Conservation (phyloP, 768 basidiomycete species). For the Trametes meyenii region DNA sequence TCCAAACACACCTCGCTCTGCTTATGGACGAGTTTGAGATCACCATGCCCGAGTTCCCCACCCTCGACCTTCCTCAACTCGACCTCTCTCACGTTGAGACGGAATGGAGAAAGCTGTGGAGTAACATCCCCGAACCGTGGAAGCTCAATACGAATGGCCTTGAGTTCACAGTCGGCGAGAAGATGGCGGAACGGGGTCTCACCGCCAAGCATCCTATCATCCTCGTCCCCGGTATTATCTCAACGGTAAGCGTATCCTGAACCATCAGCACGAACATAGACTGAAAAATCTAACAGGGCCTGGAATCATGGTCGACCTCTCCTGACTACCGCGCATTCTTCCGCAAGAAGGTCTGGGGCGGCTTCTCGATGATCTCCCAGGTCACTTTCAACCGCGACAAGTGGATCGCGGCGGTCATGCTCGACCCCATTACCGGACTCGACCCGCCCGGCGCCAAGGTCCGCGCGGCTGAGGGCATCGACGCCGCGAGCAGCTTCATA, state of each 20-base stretch:
- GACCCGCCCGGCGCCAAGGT: constrained; percentile 87
- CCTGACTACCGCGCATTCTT: constrained; percentile 88
- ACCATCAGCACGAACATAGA: not conserved
- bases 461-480: constrained; percentile 89
- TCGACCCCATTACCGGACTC: constrained; percentile 90
- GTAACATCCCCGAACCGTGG: constrained; percentile 79
- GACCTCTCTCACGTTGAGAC: constrained; percentile 69
- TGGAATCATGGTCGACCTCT: constrained; percentile 93
- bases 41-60: constrained; percentile 61
- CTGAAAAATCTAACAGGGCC: constrained; percentile 46
- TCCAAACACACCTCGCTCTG: constrained; percentile 68
- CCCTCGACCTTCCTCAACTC: constrained; percentile 65
- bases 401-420: constrained; percentile 89
- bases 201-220: constrained; percentile 78
- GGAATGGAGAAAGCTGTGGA: constrained; percentile 71
- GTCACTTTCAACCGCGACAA: constrained; percentile 81
- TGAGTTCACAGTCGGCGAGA: constrained; percentile 78
- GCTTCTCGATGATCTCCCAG: constrained; percentile 82
- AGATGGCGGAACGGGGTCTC: constrained; percentile 63
- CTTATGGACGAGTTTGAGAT: constrained; percentile 75
- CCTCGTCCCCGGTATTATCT: constrained; percentile 88
- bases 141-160: constrained; percentile 80
- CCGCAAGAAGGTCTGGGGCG: constrained; percentile 84
- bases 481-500: constrained; percentile 84
- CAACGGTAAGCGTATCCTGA: constrained; percentile 57